Conservation (phyloP, 2,329 filamentous ascomycete species). For the Calonectria pteridis region DNA sequence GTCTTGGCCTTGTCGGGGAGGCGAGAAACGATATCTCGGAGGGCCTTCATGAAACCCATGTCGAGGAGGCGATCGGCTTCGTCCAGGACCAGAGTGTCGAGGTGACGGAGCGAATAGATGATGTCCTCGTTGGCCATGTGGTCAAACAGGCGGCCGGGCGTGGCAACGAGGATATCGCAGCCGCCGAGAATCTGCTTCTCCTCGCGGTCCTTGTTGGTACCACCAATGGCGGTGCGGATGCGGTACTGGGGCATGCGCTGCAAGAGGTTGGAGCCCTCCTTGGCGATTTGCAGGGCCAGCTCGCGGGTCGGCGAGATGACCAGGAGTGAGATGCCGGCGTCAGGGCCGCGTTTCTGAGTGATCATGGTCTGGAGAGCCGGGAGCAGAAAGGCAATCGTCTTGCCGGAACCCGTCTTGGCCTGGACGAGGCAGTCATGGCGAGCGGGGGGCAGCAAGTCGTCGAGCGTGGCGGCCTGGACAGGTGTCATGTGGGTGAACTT, state of each 20-base stretch:
- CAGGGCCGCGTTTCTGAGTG: conserved; percentile 49
- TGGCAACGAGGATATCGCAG: conserved; percentile 85
- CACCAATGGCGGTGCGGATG: conserved; percentile 84
- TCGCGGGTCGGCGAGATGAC: conserved; percentile 79
- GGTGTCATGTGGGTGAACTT: conserved; percentile 67
- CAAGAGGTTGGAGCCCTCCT: conserved; percentile 78
- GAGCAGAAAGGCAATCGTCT: conserved; percentile 86
- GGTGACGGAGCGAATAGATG: conserved; percentile 71
- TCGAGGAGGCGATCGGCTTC: conserved; percentile 87
- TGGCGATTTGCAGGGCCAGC: conserved; percentile 76
- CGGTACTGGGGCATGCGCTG: conserved; percentile 80
- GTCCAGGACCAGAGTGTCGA: conserved; percentile 86
- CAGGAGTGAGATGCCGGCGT: conserved; percentile 67
- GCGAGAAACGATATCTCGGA: conserved; percentile 81
- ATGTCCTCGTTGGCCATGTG: conserved; percentile 81
- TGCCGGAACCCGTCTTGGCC: conserved; percentile 89
- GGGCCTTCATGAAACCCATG: conserved; percentile 84
- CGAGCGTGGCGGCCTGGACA: conserved; percentile 66
- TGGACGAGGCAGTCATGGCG: conserved; percentile 75
- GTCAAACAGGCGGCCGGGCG: conserved; percentile 82
- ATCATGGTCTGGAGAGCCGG: conserved; percentile 86
- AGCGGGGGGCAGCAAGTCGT: conserved; percentile 59
- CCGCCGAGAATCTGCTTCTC: conserved; percentile 78
- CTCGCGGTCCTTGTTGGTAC: conserved; percentile 79
- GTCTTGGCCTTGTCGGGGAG: conserved; percentile 73